These are phyloP conservation scores for Conoideocrella luteorostrata DNA, from an alignment of 2,329 filamentous ascomycete species.

Conservation along the genomic window DNA sequence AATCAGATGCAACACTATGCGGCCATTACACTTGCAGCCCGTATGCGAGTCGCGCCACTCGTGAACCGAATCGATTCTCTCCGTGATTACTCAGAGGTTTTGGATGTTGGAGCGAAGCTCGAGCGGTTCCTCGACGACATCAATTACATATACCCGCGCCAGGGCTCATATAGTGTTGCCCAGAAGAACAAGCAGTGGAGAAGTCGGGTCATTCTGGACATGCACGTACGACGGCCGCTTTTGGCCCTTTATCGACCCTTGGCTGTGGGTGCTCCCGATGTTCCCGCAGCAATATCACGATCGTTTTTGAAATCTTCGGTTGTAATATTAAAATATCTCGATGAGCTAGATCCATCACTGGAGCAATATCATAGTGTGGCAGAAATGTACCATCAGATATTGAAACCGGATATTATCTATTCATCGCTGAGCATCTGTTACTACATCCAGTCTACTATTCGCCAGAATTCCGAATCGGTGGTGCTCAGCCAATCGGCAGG, in stretches of 20 bases:
- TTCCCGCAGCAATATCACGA: slow-evolving; percentile 44
- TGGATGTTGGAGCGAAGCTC: slow-evolving; percentile 47
- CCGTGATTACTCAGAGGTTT: slow-evolving; percentile 45
- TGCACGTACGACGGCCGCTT: slow-evolving; percentile 47
- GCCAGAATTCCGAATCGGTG: slow-evolving; percentile 22
- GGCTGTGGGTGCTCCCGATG: slow-evolving; percentile 43
- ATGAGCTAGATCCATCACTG: slow-evolving; percentile 43
- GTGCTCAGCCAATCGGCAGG: slow-evolving; percentile 22
- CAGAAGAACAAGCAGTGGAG: slow-evolving; percentile 46
- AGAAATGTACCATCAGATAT: slow-evolving; percentile 46
- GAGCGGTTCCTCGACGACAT: slow-evolving; percentile 49
- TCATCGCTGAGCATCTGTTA: slow-evolving; percentile 50
- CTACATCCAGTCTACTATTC: slow-evolving; percentile 37
- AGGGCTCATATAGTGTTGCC: slow-evolving; percentile 33
- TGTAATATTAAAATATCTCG: slow-evolving; percentile 48
- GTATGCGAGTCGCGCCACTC: slow-evolving; percentile 44
- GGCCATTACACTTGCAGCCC: slow-evolving; percentile 41
- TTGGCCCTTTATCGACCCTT: slow-evolving; percentile 49
- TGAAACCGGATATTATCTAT: slow-evolving; percentile 49
- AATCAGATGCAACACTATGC: slow-evolving; percentile 49
- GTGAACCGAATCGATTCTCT: slow-evolving; percentile 46
- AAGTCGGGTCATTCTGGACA: slow-evolving; percentile 44
- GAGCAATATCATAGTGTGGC: slow-evolving; percentile 40
- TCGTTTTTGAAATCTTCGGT: slow-evolving; percentile 49
- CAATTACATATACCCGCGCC: slow-evolving; percentile 44